Base-by-base conservation (phyloP, 176 grass and related monocot species). In the Avena sativa region DNA sequence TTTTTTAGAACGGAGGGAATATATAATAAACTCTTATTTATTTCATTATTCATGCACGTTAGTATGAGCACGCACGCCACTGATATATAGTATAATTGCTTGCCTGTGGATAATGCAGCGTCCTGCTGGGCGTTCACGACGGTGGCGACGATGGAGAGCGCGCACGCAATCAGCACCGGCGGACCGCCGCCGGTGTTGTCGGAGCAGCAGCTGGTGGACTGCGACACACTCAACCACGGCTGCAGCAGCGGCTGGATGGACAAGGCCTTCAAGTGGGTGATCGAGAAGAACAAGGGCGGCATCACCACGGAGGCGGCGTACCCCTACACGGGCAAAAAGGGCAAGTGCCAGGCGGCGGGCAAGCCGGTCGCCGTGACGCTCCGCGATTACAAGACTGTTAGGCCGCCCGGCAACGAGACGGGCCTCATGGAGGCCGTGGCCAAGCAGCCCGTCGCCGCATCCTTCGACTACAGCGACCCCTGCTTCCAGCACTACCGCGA, bases 381-480 rank as follows among this genome's bases (percentile, higher is more conserved):
- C 65, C 1, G 65, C 2, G 5, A 34, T 15, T 69, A 69, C 65
- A 38, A 69, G 65, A 36, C 9, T 30, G 3, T 69, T 69, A 0
- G 14, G 9, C 32, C 65, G 30, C 0, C 65, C 2, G 65, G 65
- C 12, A 0, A 69, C 65, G 65, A 69, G 65, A 1, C 15, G 65
- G 65, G 0, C 15, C 65, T 69, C 1, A 38, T 38, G 65, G 65
- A 0, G 65, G 65, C 65, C 65, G 65, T 69, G 65, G 65, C 65
- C 14, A 32, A 69, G 32, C 65, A 69, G 65, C 65, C 65, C 65
- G 65, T 69, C 65, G 65, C 65, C 65, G 65, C 14, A 69, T 69
- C 65, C 65, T 69, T 69, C 32, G 65, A 69, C 65, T 69, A 69
- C 65, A 69, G 65, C 17, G 65, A 69, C 65, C 65, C 65, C 65